Percentiles rank a stretch among this genome's conserved stretches.
phyloP scores from a whole-genome alignment of 176 grass and related monocot species.

The Aegilops sharonensis region DNA sequence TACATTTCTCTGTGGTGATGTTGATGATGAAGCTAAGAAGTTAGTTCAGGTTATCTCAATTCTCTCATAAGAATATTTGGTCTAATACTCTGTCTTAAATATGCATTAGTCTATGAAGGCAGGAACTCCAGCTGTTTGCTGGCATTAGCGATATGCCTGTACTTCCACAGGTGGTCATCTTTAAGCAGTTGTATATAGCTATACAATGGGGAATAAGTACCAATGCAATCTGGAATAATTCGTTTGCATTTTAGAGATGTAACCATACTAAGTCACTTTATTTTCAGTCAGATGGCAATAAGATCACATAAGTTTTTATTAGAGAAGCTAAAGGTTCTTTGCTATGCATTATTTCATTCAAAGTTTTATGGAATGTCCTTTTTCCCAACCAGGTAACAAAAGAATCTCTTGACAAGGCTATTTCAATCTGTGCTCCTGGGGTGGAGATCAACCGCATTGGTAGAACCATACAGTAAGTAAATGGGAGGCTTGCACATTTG shows the following conservation, averaged over 20 bases:
- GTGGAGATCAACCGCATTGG: constrained; percentile 89
- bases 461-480: constrained; percentile 91
- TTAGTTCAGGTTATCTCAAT: constrained; percentile 71
- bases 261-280: neutral
- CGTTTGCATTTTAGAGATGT: neutral
- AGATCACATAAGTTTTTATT: neutral
- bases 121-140: neutral
- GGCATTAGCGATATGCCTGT: neutral
- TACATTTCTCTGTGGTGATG: constrained; percentile 88
- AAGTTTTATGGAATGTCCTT: constrained; percentile 21
- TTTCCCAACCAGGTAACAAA: constrained; percentile 67
- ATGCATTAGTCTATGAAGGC: neutral
- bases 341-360: neutral
- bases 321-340: constrained; percentile 4
- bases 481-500: neutral
- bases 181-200: constrained; percentile 12
- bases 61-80: neutral
- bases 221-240: constrained; percentile 6
- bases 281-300: constrained; percentile 10
- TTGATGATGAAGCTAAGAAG: constrained; percentile 83
- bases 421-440: constrained; percentile 88
- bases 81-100: neutral
- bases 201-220: neutral
- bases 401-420: constrained; percentile 80
- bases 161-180: neutral